These are phyloP conservation scores for Apiospora phragmitis DNA, from an alignment of 2,329 filamentous ascomycete species.

Conservation along the genomic window DNA sequence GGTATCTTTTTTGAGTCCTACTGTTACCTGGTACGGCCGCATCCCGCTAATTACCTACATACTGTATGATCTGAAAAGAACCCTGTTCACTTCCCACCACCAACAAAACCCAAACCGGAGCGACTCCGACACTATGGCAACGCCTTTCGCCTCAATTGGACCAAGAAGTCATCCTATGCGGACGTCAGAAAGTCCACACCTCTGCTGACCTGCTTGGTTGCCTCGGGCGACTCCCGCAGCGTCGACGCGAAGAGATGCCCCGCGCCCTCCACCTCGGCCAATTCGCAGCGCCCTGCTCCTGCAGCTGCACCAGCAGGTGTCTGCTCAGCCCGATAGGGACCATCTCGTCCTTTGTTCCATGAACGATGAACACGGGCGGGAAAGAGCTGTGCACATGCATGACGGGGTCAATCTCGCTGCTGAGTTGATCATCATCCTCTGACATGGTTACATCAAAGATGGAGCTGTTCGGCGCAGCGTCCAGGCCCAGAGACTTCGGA, in stretches of 20 bases:
- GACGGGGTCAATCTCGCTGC: conserved; percentile 35
- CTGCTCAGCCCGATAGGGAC: conserved; percentile 37
- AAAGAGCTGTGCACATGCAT: conserved; percentile 30
- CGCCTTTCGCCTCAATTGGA: neutral
- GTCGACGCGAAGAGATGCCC: conserved; percentile 42
- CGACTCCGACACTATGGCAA: neutral
- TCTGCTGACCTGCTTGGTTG: neutral
- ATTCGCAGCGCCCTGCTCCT: conserved; percentile 30
- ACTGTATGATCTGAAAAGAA: neutral
- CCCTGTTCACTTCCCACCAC: neutral
- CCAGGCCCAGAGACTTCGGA: conserved; percentile 28
- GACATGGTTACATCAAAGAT: conserved; percentile 33
- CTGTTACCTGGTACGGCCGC: neutral
- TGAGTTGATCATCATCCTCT: conserved; percentile 16
- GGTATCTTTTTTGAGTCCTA: neutral
- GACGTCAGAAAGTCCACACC: conserved; percentile 1
- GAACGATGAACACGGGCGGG: conserved; percentile 42
- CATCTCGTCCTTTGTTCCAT: conserved; percentile 38
- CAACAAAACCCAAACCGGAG: neutral
- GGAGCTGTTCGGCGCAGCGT: conserved; percentile 39
- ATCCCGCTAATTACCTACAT: neutral
- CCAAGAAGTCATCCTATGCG: neutral
- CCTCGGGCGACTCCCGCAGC: conserved; percentile 37
- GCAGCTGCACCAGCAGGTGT: conserved; percentile 26
- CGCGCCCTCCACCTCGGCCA: conserved; percentile 39